These are phyloP conservation scores for Hypericum perforatum DNA, from an alignment of 345 rosid genomes.

Conservation along the genomic window DNA sequence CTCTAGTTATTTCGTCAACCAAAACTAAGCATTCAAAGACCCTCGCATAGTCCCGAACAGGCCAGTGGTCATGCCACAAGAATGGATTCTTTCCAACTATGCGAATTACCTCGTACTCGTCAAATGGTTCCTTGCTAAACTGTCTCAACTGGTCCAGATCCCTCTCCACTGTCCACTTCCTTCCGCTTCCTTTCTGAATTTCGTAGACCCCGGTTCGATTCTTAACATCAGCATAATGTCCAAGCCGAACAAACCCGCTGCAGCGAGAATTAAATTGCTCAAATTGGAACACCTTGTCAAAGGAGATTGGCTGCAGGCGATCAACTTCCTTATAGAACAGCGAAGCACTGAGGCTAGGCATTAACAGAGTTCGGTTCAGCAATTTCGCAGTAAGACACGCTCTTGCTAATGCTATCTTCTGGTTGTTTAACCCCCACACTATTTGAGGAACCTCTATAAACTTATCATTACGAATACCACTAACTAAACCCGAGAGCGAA, in stretches of 20 bases:
- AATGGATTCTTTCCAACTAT: slow-evolving; percentile 79
- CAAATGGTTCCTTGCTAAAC: slow-evolving; percentile 24
- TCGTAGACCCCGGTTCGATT: slow-evolving; percentile 35
- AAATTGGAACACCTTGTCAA: slow-evolving; percentile 68
- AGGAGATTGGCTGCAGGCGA: slow-evolving; percentile 65
- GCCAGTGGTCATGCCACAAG: slow-evolving; percentile 99
- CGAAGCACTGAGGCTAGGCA: slow-evolving; percentile 94
- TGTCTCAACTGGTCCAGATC: slow-evolving; percentile 65
- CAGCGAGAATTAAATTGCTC: slow-evolving; percentile 68
- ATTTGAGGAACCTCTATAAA: slow-evolving; percentile 89
- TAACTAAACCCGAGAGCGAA: slow-evolving; percentile 17
- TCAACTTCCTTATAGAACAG: slow-evolving; percentile 84
- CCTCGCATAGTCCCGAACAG: slow-evolving; percentile 75
- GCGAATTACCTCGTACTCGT: slow-evolving; percentile 57
- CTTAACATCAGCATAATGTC: slow-evolving; percentile 42
- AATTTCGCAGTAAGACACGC: slow-evolving; percentile 80
- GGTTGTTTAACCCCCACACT: slow-evolving; percentile 96
- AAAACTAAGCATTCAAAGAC: slow-evolving; percentile 77
- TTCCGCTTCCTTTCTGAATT: slow-evolving; percentile 87
- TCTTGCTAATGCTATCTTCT: slow-evolving; percentile 94
- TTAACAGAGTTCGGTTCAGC: slow-evolving; percentile 77
- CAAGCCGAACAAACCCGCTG: slow-evolving; percentile 58
- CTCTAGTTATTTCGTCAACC: slow-evolving; percentile 56
- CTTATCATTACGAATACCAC: slow-evolving; percentile 45
- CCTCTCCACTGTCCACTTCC: slow-evolving; percentile 78